A percentile compares a stretch with the other conserved stretches of the same genome.
Evolutionary conservation across 2,329 filamentous ascomycete genomes (phyloP).

Genomic region (Ceratocystis destructans): DNA sequence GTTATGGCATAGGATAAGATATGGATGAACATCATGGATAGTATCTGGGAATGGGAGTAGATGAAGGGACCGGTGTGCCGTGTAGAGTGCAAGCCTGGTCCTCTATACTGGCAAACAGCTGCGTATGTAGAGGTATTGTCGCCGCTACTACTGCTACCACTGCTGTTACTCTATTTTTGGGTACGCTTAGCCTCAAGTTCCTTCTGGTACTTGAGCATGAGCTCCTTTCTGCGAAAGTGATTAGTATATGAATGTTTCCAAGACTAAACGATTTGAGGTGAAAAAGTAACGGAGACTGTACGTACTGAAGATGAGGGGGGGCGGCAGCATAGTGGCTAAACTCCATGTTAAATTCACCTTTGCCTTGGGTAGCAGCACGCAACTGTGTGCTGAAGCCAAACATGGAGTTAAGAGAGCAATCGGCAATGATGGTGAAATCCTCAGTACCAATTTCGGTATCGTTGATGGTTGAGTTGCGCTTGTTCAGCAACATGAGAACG

Average conservation of each 20-base stretch:
- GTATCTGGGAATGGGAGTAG: too few relatives aligned
- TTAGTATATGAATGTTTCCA: slow-evolving; percentile 22
- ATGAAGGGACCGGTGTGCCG: too few relatives aligned
- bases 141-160: too few relatives aligned
- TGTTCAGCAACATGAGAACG: slow-evolving; percentile 89
- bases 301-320: slow-evolving; percentile 76
- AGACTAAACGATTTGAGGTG: too few relatives aligned
- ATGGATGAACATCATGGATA: too few relatives aligned
- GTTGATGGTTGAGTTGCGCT: slow-evolving; percentile 86
- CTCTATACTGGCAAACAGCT: too few relatives aligned
- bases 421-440: slow-evolving; percentile 83
- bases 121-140: too few relatives aligned
- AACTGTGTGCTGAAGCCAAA: slow-evolving; percentile 91
- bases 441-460: slow-evolving; percentile 90
- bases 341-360: slow-evolving; percentile 98
- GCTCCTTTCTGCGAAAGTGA: slow-evolving; percentile 37
- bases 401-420: slow-evolving; percentile 93
- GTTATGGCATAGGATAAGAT: slow-evolving; percentile 1
- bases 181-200: slow-evolving; percentile 44
- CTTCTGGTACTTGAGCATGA: slow-evolving; percentile 45
- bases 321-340: slow-evolving; percentile 91
- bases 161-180: slow-evolving; percentile 13
- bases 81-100: too few relatives aligned
- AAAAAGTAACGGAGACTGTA: slow-evolving; percentile 23
- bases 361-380: slow-evolving; percentile 87